phyloP scores from a whole-genome alignment of 2,329 filamentous ascomycete species.

The Talaromyces islandicus region DNA sequence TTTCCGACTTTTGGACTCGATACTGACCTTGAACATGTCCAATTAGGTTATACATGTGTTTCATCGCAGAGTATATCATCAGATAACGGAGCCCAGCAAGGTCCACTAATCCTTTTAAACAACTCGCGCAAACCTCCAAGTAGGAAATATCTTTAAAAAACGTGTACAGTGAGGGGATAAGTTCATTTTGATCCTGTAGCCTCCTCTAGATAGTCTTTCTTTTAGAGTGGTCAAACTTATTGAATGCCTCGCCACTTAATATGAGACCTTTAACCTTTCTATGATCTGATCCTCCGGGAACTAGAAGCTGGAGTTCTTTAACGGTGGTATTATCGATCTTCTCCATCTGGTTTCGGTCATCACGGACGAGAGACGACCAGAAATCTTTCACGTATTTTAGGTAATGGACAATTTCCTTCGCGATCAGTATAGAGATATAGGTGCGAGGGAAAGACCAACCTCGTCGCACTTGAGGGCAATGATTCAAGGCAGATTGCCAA shows the following conservation, averaged over 20 bases:
- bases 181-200: not conserved
- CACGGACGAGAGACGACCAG: slow-evolving; percentile 20
- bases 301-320: slow-evolving; percentile 2
- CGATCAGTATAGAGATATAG: not conserved
- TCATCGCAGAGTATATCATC: not conserved
- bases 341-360: slow-evolving; percentile 17
- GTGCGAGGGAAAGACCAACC: not conserved
- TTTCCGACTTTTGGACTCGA: slow-evolving; percentile 21
- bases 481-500: not conserved
- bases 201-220: slow-evolving; percentile 5
- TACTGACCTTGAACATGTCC: not conserved
- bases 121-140: slow-evolving; percentile 21
- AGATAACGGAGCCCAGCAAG: slow-evolving; percentile 5
- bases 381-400: slow-evolving; percentile 23
- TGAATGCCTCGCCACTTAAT: not conserved
- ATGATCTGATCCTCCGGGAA: not conserved
- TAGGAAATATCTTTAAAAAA: slow-evolving; percentile 35
- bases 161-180: slow-evolving; percentile 18
- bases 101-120: slow-evolving; percentile 20
- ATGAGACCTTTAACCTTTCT: not conserved
- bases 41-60: not conserved
- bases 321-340: slow-evolving; percentile 14
- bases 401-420: slow-evolving; percentile 21
- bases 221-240: not conserved
- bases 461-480: slow-evolving; percentile 1